phyloP scores from a whole-genome alignment of 345 rosid species.

The Aquilaria malaccensis region DNA sequence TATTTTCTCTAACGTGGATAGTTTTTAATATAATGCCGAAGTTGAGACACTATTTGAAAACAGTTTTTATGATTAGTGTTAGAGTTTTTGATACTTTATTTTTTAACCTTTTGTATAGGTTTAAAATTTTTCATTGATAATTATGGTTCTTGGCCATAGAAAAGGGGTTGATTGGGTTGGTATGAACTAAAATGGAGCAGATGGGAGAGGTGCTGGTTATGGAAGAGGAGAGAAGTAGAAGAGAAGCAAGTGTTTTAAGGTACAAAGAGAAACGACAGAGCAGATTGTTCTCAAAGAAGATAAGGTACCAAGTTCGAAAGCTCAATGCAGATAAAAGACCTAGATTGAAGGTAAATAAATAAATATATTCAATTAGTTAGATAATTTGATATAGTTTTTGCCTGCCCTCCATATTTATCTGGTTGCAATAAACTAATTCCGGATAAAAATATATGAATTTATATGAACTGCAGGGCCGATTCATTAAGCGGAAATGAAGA shows the following conservation, averaged over 20 bases:
- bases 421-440: neutral
- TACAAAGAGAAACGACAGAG: conserved; percentile 70
- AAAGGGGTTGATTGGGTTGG: conserved; percentile 2
- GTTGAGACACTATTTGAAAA: neutral
- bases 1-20: neutral
- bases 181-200: conserved; percentile 14
- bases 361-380: no score
- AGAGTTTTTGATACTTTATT: neutral
- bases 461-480: conserved; percentile 44
- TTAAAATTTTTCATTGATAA: neutral
- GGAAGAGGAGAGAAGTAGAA: conserved; percentile 59
- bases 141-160: neutral
- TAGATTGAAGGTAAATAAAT: conserved; percentile 45
- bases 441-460: neutral
- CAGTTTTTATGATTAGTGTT: neutral
- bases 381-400: no score
- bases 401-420: neutral
- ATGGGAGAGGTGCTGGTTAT: conserved; percentile 65
- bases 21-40: neutral
- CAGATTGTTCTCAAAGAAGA: conserved; percentile 73
- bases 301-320: conserved; percentile 73
- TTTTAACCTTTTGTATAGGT: neutral
- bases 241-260: conserved; percentile 74
- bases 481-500: conserved; percentile 33
- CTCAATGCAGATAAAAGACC: conserved; percentile 82